Percentiles rank a stretch among this genome's conserved stretches.
phyloP scores from a whole-genome alignment of 164 flowering plant genomes.

The Vitis riparia region DNA sequence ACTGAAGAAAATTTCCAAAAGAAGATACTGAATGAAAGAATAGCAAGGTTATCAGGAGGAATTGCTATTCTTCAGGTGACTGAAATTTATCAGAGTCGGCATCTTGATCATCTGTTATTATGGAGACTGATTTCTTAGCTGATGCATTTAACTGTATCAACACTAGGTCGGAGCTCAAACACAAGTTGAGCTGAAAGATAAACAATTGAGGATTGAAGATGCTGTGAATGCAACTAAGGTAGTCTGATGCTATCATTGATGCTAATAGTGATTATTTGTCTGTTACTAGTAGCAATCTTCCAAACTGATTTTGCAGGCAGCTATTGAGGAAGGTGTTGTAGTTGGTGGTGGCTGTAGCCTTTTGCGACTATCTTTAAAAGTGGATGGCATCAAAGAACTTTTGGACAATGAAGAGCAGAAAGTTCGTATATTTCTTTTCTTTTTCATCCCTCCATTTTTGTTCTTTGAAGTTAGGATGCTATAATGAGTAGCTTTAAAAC shows the following conservation, averaged over 20 bases:
- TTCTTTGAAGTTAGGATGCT: background rate
- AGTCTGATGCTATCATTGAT: slow-evolving; percentile 8
- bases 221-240: slow-evolving; percentile 96
- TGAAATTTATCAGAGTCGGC: background rate
- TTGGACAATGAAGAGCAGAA: slow-evolving; percentile 84
- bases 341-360: slow-evolving; percentile 94
- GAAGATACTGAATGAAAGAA: slow-evolving; percentile 82
- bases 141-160: background rate
- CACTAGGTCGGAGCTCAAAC: slow-evolving; percentile 89
- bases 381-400: slow-evolving; percentile 57
- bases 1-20: slow-evolving; percentile 71
- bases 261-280: slow-evolving; percentile 2
- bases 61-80: slow-evolving; percentile 86
- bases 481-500: background rate
- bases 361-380: slow-evolving; percentile 65
- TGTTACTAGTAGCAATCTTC: background rate
- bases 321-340: slow-evolving; percentile 93
- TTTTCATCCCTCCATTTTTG: background rate
- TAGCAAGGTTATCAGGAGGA: slow-evolving; percentile 82
- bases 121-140: background rate
- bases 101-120: background rate
- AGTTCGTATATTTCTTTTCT: slow-evolving; percentile 29
- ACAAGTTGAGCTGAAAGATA: slow-evolving; percentile 84
- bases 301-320: slow-evolving; percentile 54
- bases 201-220: slow-evolving; percentile 84